Evolutionary conservation across 768 basidiomycete species (phyloP).

Genomic region (Kwoniella pini): DNA sequence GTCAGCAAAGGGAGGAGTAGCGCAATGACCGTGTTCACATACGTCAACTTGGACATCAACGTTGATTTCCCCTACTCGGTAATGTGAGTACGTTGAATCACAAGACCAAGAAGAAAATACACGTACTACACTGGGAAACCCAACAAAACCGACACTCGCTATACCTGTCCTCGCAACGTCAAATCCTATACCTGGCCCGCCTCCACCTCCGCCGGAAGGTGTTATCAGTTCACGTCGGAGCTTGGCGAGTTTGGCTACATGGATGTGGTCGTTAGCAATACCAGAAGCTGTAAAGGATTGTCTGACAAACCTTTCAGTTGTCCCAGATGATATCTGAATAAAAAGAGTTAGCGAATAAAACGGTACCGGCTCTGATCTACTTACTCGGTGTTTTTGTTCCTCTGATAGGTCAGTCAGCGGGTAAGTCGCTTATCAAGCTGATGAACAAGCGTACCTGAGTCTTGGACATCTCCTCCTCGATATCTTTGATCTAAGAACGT

Average conservation of each 20-base stretch:
- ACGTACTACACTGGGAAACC: conserved; percentile 61
- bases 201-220: conserved; percentile 71
- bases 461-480: conserved; percentile 68
- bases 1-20: not conserved
- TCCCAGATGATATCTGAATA: conserved; percentile 80
- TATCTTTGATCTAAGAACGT: conserved; percentile 74
- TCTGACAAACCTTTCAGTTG: conserved; percentile 69
- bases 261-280: conserved; percentile 4
- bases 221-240: conserved; percentile 89
- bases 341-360: not conserved
- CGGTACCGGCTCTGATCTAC: not conserved
- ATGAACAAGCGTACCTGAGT: conserved; percentile 68
- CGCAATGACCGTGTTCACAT: conserved; percentile 13
- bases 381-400: conserved; percentile 56
- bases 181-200: conserved; percentile 91
- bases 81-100: too few species aligned
- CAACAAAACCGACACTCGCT: conserved; percentile 75
- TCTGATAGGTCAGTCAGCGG: conserved; percentile 39
- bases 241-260: conserved; percentile 87
- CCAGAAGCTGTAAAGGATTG: not conserved
- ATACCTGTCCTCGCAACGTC: conserved; percentile 98
- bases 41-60: conserved; percentile 54
- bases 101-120: not conserved
- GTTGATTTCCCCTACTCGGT: conserved; percentile 51
- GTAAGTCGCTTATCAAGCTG: not conserved